A percentile compares a stretch with the other conserved stretches of the same genome.
Conservation (phyloP, 305 asterid species). For the Withania somnifera region DNA sequence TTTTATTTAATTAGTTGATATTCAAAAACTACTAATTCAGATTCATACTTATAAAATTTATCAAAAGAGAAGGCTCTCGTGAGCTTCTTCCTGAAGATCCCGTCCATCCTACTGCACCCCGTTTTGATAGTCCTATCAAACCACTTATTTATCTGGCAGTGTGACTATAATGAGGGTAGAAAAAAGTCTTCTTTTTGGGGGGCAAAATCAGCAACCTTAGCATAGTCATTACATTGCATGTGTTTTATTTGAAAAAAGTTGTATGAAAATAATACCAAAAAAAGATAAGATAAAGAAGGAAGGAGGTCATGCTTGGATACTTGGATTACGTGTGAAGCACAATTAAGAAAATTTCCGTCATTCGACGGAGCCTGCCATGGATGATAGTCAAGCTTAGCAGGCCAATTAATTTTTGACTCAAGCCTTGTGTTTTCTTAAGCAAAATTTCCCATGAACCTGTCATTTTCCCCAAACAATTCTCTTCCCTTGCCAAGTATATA, state of each 20-base stretch:
- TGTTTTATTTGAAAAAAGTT: neutral
- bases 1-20: too few relatives aligned
- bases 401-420: neutral
- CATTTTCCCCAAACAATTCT: neutral
- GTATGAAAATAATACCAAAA: neutral
- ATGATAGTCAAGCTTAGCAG: neutral
- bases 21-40: neutral
- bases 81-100: neutral
- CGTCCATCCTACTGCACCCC: neutral
- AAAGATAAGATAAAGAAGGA: neutral
- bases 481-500: neutral
- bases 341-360: neutral
- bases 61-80: neutral
- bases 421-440: neutral
- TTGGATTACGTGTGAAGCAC: neutral
- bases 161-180: neutral
- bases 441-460: neutral
- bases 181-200: neutral
- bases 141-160: neutral
- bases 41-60: neutral
- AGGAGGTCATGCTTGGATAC: neutral
- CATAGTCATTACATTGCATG: neutral
- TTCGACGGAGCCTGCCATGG: neutral
- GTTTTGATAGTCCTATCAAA: neutral
- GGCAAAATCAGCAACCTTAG: neutral